Evolutionary conservation across 1,284 basidiomycete species (phyloP).

Genomic region (Boletellus sp.): DNA sequence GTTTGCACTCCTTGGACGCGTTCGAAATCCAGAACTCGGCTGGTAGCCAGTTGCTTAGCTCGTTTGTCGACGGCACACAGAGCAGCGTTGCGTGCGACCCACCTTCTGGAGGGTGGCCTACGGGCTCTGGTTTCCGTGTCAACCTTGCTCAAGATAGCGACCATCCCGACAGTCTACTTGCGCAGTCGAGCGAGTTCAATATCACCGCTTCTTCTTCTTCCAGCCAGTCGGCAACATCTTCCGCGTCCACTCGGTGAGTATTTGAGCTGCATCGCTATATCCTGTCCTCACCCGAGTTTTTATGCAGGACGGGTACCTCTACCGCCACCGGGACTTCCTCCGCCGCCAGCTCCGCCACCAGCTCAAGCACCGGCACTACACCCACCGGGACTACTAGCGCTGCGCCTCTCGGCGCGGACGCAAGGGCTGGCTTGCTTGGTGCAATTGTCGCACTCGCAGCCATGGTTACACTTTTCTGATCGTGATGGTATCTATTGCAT

Average conservation of each 20-base stretch:
- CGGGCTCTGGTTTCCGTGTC: slow-evolving; percentile 57
- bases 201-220: slow-evolving; percentile 40
- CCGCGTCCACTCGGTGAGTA: slow-evolving; percentile 22
- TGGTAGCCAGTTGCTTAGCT: slow-evolving; percentile 43
- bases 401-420: slow-evolving; percentile 25
- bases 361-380: slow-evolving; percentile 21
- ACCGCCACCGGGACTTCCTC: slow-evolving; percentile 18
- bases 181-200: slow-evolving; percentile 60
- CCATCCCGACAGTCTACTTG: slow-evolving; percentile 49
- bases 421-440: slow-evolving; percentile 29
- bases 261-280: not conserved
- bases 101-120: slow-evolving; percentile 58
- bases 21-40: slow-evolving; percentile 25
- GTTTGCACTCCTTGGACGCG: not conserved
- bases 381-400: slow-evolving; percentile 27
- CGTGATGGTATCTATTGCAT: not conserved
- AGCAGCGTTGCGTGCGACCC: slow-evolving; percentile 40
- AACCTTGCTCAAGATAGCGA: slow-evolving; percentile 58
- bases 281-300: slow-evolving; percentile 10
- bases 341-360: slow-evolving; percentile 22
- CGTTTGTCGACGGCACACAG: slow-evolving; percentile 45
- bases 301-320: slow-evolving; percentile 22
- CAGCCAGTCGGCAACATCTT: slow-evolving; percentile 8
- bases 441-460: slow-evolving; percentile 30
- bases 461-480: slow-evolving; percentile 23